phyloP scores from a whole-genome alignment of 345 rosid species.

The Raphanus raphanistrum region DNA sequence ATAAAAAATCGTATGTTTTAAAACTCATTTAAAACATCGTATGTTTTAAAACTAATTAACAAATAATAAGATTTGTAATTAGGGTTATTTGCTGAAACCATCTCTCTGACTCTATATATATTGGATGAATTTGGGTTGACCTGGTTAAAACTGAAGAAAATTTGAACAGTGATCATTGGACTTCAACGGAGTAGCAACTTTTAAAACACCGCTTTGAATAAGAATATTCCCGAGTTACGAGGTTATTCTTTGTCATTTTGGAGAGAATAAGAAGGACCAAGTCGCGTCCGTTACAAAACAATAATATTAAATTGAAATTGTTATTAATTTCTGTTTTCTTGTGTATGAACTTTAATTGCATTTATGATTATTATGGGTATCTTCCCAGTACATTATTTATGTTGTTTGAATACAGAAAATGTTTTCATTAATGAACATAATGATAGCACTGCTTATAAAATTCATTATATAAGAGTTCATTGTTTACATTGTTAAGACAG shows the following conservation, averaged over 20 bases:
- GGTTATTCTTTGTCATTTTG: not conserved
- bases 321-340: not conserved
- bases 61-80: not conserved
- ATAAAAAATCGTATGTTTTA: too few relatives aligned
- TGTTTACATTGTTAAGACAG: not conserved
- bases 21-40: not conserved
- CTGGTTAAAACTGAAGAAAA: not conserved
- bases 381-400: not conserved
- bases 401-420: not conserved
- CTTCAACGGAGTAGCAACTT: not conserved
- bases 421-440: not conserved
- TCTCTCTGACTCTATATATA: not conserved
- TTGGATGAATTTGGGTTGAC: not conserved
- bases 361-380: not conserved
- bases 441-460: not conserved
- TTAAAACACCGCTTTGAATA: not conserved
- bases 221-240: not conserved
- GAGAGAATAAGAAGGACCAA: not conserved
- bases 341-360: not conserved
- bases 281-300: constrained; percentile 19
- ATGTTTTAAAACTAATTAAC: not conserved
- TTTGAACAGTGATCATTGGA: not conserved
- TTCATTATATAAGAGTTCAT: not conserved
- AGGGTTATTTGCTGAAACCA: not conserved
- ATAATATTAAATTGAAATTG: not conserved